Base-by-base conservation (phyloP, 345 rosid species). In the Acer saccharum region DNA sequence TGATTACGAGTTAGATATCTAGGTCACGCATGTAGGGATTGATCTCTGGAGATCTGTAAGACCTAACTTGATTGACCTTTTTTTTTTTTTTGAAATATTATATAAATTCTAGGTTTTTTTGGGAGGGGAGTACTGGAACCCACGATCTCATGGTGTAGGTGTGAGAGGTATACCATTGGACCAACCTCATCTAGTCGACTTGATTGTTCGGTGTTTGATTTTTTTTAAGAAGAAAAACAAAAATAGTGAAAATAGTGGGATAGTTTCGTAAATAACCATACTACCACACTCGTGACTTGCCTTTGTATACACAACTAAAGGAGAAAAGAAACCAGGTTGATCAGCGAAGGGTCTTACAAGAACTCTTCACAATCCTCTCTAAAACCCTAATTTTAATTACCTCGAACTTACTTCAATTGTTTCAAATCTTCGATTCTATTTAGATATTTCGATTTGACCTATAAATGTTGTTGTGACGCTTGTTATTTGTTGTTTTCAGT, bases 331-430 rank as follows among this genome's bases (percentile, higher is more conserved):
- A 29, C 65, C 60, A 35, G 27, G 65, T 67, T 62, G 70, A 77
- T 80, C 81, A 17, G 71, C 10, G 58, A 46, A 67, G 55, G 58
- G 64, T 64, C 54, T 60, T 25, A 8, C 27, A 16, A n/a, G 23
- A 80, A 18, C 81, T 71, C 78, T 44, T 35, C 74, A 29, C 41
- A 75, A 87, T 85, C 86, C 77, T 68, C 21, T 4, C 5, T 35
- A 25, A 63, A 77, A 39, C 73, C 69, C 64, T 35, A 62, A 78
- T 57, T 64, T 77, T 16, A 11, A 62, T 32, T 20, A 6, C 35
- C 23, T 60, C n/a, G 18, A 27, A 48, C 46, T 61, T 18, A 11
- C 35, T 23, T 70, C 35, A 29, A 48, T 60, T 4, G 69, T 50
- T 46, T 66, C 76, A 70, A 80, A 81, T 78, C 79, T 74, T 61